These are phyloP conservation scores for Penicillium soppii DNA, from an alignment of 495 filamentous ascomycete species.

Conservation along the genomic window DNA sequence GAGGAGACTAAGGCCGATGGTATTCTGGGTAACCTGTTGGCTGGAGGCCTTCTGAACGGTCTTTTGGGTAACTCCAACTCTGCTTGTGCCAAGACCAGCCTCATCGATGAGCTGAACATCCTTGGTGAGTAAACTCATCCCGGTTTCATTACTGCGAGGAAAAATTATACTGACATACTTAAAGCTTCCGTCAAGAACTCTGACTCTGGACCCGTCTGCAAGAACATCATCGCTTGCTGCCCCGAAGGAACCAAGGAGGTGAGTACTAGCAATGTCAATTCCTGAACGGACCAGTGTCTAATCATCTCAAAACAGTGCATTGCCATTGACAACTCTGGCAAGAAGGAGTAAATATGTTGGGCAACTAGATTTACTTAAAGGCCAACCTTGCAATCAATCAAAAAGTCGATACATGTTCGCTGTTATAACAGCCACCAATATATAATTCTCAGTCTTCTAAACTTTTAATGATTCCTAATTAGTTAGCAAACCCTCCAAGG, in stretches of 20 bases:
- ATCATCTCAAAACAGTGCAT: background rate
- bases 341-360: background rate
- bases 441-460: no score
- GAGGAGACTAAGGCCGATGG: conserved; percentile 1
- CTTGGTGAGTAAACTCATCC: background rate
- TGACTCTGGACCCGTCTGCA: background rate
- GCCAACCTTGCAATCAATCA: no score
- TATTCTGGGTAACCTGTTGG: conserved; percentile 1
- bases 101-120: conserved; percentile 2
- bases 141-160: background rate
- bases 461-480: no score
- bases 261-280: background rate
- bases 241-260: background rate
- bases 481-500: no score
- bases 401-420: no score
- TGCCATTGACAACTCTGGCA: conserved; percentile 5
- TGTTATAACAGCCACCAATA: no score
- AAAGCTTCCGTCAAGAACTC: background rate
- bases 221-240: conserved; percentile 7
- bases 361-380: background rate
- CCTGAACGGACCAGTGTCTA: background rate
- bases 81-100: conserved; percentile 3
- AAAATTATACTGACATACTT: background rate
- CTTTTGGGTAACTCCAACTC: conserved; percentile 7
- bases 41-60: conserved; percentile 4